Conservation (phyloP, 2,329 filamentous ascomycete genomes). For the Neodidymelliopsis sp. region DNA sequence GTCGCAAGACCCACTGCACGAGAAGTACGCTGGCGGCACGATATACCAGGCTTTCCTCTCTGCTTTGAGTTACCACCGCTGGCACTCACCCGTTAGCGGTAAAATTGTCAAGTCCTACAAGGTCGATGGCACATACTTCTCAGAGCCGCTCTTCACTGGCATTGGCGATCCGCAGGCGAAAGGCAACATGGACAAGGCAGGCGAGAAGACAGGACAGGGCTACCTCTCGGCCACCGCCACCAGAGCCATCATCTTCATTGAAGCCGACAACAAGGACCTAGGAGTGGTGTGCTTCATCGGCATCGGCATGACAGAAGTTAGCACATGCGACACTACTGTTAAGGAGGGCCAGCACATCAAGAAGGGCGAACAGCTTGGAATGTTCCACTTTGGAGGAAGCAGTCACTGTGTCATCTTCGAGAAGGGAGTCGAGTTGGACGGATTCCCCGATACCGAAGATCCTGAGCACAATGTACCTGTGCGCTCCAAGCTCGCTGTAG, state of each 20-base stretch:
- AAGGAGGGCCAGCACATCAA: conserved; percentile 68
- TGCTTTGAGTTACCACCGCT: conserved; percentile 73
- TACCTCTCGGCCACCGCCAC: conserved; percentile 74
- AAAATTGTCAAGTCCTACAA: conserved; percentile 65
- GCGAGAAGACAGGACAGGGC: conserved; percentile 64
- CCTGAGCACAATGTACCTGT: conserved; percentile 49
- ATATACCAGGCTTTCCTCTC: conserved; percentile 76
- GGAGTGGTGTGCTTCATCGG: conserved; percentile 75
- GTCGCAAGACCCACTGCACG: conserved; percentile 60
- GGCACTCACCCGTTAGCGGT: conserved; percentile 74
- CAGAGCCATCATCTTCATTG: conserved; percentile 72
- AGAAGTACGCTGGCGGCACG: conserved; percentile 67
- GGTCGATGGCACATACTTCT: conserved; percentile 72
- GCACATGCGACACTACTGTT: conserved; percentile 74
- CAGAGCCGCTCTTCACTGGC: conserved; percentile 64
- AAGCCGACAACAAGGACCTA: conserved; percentile 71
- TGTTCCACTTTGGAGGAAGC: conserved; percentile 83
- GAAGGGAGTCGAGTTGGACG: conserved; percentile 58
- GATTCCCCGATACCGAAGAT: conserved; percentile 34
- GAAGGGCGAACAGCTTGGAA: conserved; percentile 76
- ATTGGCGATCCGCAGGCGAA: conserved; percentile 52
- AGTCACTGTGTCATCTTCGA: conserved; percentile 74
- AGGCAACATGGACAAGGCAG: conserved; percentile 43
- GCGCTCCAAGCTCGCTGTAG: conserved; percentile 44
- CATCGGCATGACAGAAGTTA: conserved; percentile 80